These are phyloP conservation scores for Candida khao-thaluensis DNA, from an alignment of 805 yeast species.

Conservation along the genomic window DNA sequence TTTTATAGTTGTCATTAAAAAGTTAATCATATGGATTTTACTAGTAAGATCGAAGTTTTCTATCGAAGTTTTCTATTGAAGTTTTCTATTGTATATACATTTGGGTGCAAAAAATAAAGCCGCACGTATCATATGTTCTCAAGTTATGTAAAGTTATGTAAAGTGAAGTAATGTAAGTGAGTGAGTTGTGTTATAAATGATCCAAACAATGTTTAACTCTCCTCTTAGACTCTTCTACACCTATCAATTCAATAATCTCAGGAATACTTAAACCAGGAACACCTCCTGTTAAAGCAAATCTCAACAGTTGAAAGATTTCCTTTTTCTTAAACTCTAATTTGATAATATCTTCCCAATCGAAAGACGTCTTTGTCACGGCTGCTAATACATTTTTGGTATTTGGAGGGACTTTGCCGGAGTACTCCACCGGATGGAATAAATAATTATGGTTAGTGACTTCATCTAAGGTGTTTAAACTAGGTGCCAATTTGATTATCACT, in stretches of 20 bases:
- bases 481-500: slow-evolving; percentile 40
- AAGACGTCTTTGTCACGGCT: slow-evolving; percentile 11
- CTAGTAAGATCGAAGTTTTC: neutral
- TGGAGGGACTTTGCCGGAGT: slow-evolving; percentile 14
- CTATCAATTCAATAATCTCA: slow-evolving; percentile 54
- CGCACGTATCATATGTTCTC: too few species aligned
- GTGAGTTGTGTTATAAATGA: neutral
- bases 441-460: slow-evolving; percentile 55
- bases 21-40: neutral
- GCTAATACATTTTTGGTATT: slow-evolving; percentile 18
- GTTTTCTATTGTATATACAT: too few species aligned
- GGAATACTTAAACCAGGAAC: slow-evolving; percentile 70
- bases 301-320: slow-evolving; percentile 52
- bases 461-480: slow-evolving; percentile 49
- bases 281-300: slow-evolving; percentile 71
- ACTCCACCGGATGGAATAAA: slow-evolving; percentile 10
- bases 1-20: neutral
- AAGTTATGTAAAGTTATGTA: too few species aligned
- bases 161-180: too few species aligned
- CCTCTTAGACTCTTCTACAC: slow-evolving; percentile 33
- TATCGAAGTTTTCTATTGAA: too few species aligned
- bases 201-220: slow-evolving; percentile 20
- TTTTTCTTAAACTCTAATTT: slow-evolving; percentile 25
- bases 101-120: too few species aligned
- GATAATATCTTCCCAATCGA: slow-evolving; percentile 8